Base-by-base conservation (phyloP, 2,329 filamentous ascomycete species). In the Cladorrhinum sp. region DNA sequence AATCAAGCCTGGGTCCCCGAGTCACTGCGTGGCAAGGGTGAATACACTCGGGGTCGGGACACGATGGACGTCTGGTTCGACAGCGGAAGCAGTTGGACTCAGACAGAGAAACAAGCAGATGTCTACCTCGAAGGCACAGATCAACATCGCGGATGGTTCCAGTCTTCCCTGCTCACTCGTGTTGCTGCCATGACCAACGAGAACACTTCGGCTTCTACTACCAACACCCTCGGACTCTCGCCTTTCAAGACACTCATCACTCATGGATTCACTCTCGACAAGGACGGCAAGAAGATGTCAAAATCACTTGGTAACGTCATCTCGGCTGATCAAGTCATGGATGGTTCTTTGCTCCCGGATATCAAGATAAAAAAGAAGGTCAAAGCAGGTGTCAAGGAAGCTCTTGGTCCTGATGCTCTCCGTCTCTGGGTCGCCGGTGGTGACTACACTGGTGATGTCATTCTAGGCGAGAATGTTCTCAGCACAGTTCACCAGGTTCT, bases 31-130 rank as follows among this genome's bases (percentile, higher is more conserved):
- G 73, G 74, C 29, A 77, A 80, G 13, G 79, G 79, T 8, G 71
- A 77, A 5, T 95, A 89, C 71, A 79, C 83, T 52, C 88, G 95
- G 64, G 93, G 93, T 13, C 90, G 81, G 49, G 95, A 99, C 70
- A 99, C 95, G 0, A 99, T 99, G 95, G 95, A 99, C 73, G 95
- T 99, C 9, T 99, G 95, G 95, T 99, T 99, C 68, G 95, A 99
- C 73, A 98, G 95, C 66, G 95, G 95, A 5, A 96, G 90, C 54
- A 96, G 92, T 70, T 99, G 95, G 95, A 89, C 81, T 3, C 81
- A 85, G 70, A 79, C 77, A 25, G 67, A 65, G 50, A 71, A 58
- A 65, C 87, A 73, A 23, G 92, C 92, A 0, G 92, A 99, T 72
- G 83, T 98, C 23, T 98, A 96, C 71, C 83, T 98, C 2, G 95